Evolutionary conservation across 331 rosid genomes (phyloP), one percentile per base, ranked within the genome.

Genomic region (Phaseolus coccineus): DNA sequence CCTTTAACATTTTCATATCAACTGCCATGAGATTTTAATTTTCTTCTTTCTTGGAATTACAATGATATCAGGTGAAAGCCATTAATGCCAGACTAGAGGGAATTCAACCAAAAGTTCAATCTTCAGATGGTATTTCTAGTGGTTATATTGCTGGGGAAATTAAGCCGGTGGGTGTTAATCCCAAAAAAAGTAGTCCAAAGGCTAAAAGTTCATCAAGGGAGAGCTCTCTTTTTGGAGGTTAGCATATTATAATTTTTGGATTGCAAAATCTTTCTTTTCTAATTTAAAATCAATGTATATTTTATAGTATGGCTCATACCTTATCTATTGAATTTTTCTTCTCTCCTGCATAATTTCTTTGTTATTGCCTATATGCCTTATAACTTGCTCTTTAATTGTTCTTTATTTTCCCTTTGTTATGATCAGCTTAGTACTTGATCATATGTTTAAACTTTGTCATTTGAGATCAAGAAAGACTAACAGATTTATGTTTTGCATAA

Each of bases 1-100:
- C 52, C 69, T 69, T 68, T 44, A 71, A 78, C 59, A 74, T 53
- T 69, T 78, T 50, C 68, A 24, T 74, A 69, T 27, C 62, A 42
- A 72, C 47, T 78, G 50, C 68, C 11, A 4, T 78, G 74, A 30
- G 66, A 58, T n/a, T 69, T 44, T 40, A 55, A 33, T 16, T 22
- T 63, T 61, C 42, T n/a, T 68, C 62, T 80, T 52, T 51, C 7
- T 63, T 48, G 77, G 31, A 55, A 59, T 77, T 61, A 35, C 53
- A 48, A 69, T 61, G 82, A 33, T 80, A 89, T 83, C 85, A 96
- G 99, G 90, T 93, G 84, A 96, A 96, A 82, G 90, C 88, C 90
- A 96, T 96, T 77, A 96, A 96, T 86, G 97, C 98, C 28, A 90
- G 97, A 82, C 82, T 96, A 30, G 99, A 96, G 89, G 96, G 95